Conservation (phyloP, 345 rosid species). For the Eucalyptus cloeziana region DNA sequence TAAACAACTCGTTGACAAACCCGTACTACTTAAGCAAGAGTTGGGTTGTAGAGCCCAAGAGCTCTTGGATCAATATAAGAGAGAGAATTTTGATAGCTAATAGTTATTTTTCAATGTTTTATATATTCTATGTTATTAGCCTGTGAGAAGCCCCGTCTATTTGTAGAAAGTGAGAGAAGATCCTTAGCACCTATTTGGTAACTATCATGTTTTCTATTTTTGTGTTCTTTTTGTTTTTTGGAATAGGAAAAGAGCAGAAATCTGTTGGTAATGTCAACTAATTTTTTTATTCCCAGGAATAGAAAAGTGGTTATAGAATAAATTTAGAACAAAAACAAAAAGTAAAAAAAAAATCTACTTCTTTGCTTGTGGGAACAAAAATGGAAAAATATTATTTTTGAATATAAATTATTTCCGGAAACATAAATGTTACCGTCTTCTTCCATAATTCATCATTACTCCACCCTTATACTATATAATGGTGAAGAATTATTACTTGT, state of each 20-base stretch:
- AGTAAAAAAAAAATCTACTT: too few relatives aligned
- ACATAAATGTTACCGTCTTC: background rate
- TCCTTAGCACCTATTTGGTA: background rate
- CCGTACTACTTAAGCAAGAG: background rate
- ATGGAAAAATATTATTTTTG: too few relatives aligned
- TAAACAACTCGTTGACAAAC: background rate
- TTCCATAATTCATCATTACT: background rate
- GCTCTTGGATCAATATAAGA: background rate
- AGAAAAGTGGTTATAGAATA: too few relatives aligned
- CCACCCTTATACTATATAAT: background rate
- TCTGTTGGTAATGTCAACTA: too few relatives aligned
- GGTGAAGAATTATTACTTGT: background rate
- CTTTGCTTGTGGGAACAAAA: too few relatives aligned
- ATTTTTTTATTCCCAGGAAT: too few relatives aligned
- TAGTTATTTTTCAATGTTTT: background rate
- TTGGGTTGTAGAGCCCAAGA: background rate
- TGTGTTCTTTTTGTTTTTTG: fast-evolving
- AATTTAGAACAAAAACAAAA: too few relatives aligned
- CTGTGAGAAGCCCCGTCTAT: fast-evolving
- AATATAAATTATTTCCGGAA: too few relatives aligned
- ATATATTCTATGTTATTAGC: background rate
- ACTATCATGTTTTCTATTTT: too few relatives aligned
- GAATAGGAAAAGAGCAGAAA: too few relatives aligned
- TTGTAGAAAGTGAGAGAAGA: background rate
- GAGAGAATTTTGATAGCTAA: background rate